phyloP scores from a whole-genome alignment of 176 grass and related monocot genomes.

The Aegilops sharonensis region DNA sequence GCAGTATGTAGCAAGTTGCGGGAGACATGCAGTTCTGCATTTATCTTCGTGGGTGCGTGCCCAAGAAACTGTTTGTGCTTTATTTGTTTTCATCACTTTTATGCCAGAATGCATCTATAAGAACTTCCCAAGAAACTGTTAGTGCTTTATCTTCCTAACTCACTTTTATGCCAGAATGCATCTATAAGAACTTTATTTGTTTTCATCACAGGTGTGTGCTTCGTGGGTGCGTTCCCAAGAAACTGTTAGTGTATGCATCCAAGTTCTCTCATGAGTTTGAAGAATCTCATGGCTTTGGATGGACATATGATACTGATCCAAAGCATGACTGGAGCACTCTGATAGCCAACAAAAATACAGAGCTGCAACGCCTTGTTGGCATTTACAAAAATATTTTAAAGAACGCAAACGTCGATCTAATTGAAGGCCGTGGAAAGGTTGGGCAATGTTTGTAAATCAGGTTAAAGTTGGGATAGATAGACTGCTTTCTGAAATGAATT shows the following conservation, averaged over 20 bases:
- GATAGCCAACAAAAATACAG: slow-evolving; percentile 77
- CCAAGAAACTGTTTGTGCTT: no score
- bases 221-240: slow-evolving; percentile 81
- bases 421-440: slow-evolving; percentile 85
- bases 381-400: slow-evolving; percentile 83
- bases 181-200: slow-evolving; percentile 7
- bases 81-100: no score
- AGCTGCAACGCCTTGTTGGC: slow-evolving; percentile 66
- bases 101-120: no score
- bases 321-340: slow-evolving; percentile 77
- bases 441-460: slow-evolving; percentile 34
- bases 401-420: slow-evolving; percentile 58
- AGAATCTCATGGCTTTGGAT: slow-evolving; percentile 76
- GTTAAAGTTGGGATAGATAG: slow-evolving; percentile 37
- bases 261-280: slow-evolving; percentile 78
- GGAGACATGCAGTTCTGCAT: not conserved
- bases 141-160: not conserved
- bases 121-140: no score
- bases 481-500: slow-evolving; percentile 5
- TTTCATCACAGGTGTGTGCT: slow-evolving; percentile 57
- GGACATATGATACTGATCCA: slow-evolving; percentile 63
- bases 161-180: not conserved
- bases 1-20: not conserved
- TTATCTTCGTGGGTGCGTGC: not conserved
- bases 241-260: slow-evolving; percentile 65